phyloP scores from a whole-genome alignment of 371 early-diverging fungal species.

The Haplosporangium sp. region DNA sequence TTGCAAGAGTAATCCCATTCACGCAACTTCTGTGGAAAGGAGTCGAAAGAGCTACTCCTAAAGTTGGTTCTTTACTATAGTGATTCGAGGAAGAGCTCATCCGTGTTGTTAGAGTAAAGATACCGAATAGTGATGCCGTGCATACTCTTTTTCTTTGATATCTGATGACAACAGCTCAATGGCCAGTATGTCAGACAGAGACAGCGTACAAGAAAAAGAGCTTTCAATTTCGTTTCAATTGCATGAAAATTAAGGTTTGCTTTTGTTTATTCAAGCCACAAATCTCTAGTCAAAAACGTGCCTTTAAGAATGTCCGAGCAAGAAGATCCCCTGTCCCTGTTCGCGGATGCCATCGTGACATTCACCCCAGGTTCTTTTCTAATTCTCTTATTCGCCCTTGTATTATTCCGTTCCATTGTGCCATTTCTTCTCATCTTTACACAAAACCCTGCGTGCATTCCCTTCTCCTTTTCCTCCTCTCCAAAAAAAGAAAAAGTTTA shows the following conservation, averaged over 20 bases:
- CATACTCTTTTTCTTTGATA: too few species aligned
- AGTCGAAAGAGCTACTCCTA: too few species aligned
- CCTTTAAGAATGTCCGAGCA: slow-evolving; percentile 3
- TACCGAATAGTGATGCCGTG: too few species aligned
- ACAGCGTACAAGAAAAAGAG: too few species aligned
- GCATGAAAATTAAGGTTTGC: not conserved
- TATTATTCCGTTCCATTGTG: not conserved
- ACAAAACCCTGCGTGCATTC: not conserved
- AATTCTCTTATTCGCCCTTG: not conserved
- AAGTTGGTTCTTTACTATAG: too few species aligned
- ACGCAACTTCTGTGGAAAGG: too few species aligned
- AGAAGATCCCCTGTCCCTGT: not conserved
- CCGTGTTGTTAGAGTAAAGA: too few species aligned
- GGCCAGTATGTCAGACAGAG: too few species aligned
- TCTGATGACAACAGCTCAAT: too few species aligned
- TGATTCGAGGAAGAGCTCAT: too few species aligned
- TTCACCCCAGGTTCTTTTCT: not conserved
- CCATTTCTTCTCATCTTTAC: not conserved
- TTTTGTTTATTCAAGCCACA: slow-evolving; percentile 5
- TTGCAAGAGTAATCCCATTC: too few species aligned
- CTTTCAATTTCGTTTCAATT: too few species aligned
- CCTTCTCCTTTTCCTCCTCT: not conserved
- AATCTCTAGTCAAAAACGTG: not conserved
- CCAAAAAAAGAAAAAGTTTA: not conserved
- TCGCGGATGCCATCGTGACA: slow-evolving; percentile 1